Base-by-base conservation (phyloP, 2,329 filamentous ascomycete genomes). In the Fusarium succisae region DNA sequence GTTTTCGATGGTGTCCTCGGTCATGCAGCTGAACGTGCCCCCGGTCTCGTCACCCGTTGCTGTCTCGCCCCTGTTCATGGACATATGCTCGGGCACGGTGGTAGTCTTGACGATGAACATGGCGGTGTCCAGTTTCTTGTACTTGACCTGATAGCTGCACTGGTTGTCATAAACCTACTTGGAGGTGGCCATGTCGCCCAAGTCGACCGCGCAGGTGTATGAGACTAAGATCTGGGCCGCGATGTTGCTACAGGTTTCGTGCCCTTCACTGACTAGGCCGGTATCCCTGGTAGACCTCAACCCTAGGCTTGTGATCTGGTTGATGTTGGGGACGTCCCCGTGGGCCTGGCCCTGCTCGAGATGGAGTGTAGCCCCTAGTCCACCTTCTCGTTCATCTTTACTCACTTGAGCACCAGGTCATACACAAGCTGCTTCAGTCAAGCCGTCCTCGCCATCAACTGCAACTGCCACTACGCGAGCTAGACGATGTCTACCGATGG, bases 381-480 rank as follows among this genome's bases (percentile, higher is more conserved):
- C 8, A 14, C 39, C 39, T n/a, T 43, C 13, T 15, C 32, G 39
- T 17, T 43, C 13, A 41, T n/a, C 22, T 41, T 10, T 8, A 3
- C 13, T 14, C 22, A 22, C 13, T 41, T 22, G 22, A 41, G 39
- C 5, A 41, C 13, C 8, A 8, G 20, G 2, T 13, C 20, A 41
- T n/a, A 20, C 2, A 38, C 22, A 15, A 10, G 14, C 22, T 41
- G 13, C 39, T 41, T 12, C 9, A 4, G 22, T 0, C 22, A 41
- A 41, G 4, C 22, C 32, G 13, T n/a, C 28, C 28, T 30, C 28
- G 1, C 3, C 28, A 30, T 11, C 22, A 15, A 15, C 13, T n/a
- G 22, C 5, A 1, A 1, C 22, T 41, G 12, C 22, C 3, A 3
- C 22, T n/a, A n/a, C 22, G 8, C 8, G 22, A n/a, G 22, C 39